Conservation (phyloP, 768 basidiomycete genomes). For the Leccinum arenicola region DNA sequence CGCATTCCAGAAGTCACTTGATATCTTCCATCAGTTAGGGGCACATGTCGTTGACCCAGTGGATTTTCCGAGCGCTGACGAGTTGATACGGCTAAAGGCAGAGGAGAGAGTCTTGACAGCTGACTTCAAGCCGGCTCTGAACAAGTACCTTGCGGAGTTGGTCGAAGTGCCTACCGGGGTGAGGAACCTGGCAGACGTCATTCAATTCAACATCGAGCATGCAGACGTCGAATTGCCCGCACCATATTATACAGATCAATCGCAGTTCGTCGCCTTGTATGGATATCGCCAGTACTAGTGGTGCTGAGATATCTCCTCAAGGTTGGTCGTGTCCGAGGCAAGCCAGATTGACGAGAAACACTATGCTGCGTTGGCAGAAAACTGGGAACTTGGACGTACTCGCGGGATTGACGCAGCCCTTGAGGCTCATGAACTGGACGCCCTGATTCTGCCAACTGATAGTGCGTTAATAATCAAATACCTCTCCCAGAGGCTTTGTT, state of each 20-base stretch:
- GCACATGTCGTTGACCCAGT: slow-evolving; percentile 58
- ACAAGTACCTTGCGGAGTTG: slow-evolving; percentile 46
- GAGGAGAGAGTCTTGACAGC: slow-evolving; percentile 51
- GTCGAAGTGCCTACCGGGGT: slow-evolving; percentile 59
- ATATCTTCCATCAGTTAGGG: slow-evolving; percentile 37
- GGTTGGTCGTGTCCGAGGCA: slow-evolving; percentile 23
- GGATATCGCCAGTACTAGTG: background rate
- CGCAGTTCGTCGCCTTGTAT: slow-evolving; percentile 24
- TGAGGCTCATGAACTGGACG: slow-evolving; percentile 46
- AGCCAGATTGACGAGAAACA: slow-evolving; percentile 39
- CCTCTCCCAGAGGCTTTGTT: background rate
- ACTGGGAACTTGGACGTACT: slow-evolving; percentile 49
- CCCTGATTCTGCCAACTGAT: slow-evolving; percentile 47
- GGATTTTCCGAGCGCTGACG: slow-evolving; percentile 53
- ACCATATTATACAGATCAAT: slow-evolving; percentile 37
- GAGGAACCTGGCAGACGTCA: slow-evolving; percentile 53
- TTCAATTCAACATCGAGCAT: slow-evolving; percentile 54
- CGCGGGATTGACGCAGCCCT: slow-evolving; percentile 55
- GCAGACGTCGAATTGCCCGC: slow-evolving; percentile 43
- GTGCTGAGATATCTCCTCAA: slow-evolving; percentile 9
- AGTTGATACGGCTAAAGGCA: slow-evolving; percentile 45
- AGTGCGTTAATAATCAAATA: slow-evolving; percentile 20
- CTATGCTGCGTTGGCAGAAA: slow-evolving; percentile 42
- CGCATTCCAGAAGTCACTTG: slow-evolving; percentile 39
- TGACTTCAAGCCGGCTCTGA: slow-evolving; percentile 55